Conservation (phyloP, 139 green algal genomes). For the Marvania coccoides region DNA sequence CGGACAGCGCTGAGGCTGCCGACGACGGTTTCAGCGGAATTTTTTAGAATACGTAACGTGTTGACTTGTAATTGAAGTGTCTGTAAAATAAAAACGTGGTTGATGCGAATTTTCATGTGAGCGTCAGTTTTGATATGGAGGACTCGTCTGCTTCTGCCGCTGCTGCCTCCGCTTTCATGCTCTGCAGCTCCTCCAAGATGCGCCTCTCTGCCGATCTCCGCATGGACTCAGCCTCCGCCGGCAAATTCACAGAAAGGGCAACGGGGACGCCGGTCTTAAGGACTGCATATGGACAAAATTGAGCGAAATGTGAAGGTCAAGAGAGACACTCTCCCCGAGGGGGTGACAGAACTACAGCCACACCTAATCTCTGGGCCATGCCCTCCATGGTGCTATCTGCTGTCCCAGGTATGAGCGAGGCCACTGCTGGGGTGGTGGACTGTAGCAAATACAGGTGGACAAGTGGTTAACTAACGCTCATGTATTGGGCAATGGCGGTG, state of each 20-base stretch:
- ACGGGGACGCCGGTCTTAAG: background rate
- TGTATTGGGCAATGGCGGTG: too few species aligned
- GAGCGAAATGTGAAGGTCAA: background rate
- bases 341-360: background rate
- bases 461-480: too few species aligned
- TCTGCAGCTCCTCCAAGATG: conserved; percentile 12
- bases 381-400: background rate
- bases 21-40: background rate
- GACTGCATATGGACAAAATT: background rate
- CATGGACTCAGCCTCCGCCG: background rate
- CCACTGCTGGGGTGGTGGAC: background rate
- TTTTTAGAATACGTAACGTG: too few species aligned
- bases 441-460: too few species aligned
- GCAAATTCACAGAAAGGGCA: background rate
- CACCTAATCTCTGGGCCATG: conserved; percentile 20
- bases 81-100: background rate
- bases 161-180: background rate
- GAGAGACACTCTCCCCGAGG: background rate
- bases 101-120: background rate
- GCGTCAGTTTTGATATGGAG: background rate
- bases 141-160: background rate
- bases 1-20: background rate
- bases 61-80: background rate
- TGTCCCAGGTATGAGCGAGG: conserved; percentile 7
- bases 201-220: conserved; percentile 4